Percentiles rank a stretch among this genome's conserved stretches.
Conservation (phyloP, 345 rosid species). For the Erucastrum elatum region DNA sequence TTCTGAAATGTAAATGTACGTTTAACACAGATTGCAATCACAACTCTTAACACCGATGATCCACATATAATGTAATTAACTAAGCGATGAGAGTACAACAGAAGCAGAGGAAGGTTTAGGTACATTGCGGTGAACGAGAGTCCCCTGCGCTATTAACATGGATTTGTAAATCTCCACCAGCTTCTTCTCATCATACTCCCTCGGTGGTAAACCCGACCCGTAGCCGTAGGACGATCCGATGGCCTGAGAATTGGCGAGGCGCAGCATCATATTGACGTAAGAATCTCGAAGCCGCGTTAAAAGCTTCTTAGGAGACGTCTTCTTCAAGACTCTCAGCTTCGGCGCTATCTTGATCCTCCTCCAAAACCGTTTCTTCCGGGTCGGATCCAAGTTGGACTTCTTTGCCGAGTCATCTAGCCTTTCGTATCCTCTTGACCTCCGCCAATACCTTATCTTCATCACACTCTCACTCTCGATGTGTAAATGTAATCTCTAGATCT, state of each 20-base stretch:
- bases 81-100: conserved; percentile 10
- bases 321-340: conserved; percentile 41
- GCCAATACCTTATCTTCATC: conserved; percentile 47
- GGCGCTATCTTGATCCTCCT: conserved; percentile 54
- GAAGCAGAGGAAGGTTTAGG: conserved; percentile 31
- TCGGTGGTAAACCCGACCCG: conserved; percentile 37
- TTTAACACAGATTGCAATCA: conserved; percentile 4
- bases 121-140: conserved; percentile 44
- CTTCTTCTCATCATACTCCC: conserved; percentile 57
- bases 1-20: neutral
- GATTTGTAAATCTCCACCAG: conserved; percentile 73
- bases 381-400: conserved; percentile 9
- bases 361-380: conserved; percentile 45
- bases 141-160: conserved; percentile 50
- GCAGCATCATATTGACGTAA: conserved; percentile 71
- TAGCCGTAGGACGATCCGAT: conserved; percentile 35
- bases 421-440: conserved; percentile 48
- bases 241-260: conserved; percentile 49
- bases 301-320: conserved; percentile 50
- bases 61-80: neutral
- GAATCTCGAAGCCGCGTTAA: conserved; percentile 64
- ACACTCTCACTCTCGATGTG: neutral
- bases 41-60: neutral
- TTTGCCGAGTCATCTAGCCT: conserved; percentile 39
- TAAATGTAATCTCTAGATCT: neutral